phyloP scores from a whole-genome alignment of 176 grass and related monocot genomes.

The Poa annua region DNA sequence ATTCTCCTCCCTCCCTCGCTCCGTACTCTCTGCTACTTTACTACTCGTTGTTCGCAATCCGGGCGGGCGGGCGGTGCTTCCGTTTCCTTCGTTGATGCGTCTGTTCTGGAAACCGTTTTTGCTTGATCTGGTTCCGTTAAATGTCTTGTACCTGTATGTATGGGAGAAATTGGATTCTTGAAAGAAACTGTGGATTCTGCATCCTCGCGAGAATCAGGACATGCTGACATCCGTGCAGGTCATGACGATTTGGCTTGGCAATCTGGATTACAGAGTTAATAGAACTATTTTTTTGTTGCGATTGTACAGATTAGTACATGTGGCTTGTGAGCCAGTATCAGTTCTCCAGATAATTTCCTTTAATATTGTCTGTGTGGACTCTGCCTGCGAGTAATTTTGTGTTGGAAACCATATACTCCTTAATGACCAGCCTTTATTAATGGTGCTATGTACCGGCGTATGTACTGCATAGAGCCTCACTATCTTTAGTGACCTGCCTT shows the following conservation, averaged over 20 bases:
- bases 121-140: neutral
- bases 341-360: slow-evolving; percentile 4
- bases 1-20: neutral
- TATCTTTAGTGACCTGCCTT: neutral
- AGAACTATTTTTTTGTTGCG: too few species aligned
- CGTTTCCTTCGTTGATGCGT: neutral
- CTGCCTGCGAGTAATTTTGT: neutral
- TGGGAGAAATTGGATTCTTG: neutral
- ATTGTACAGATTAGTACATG: neutral
- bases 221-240: neutral
- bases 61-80: neutral
- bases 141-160: neutral
- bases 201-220: neutral
- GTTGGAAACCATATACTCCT: neutral
- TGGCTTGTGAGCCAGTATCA: neutral
- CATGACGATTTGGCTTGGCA: neutral
- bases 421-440: neutral
- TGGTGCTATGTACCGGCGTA: neutral
- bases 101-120: neutral
- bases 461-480: neutral
- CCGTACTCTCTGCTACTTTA: neutral
- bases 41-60: neutral
- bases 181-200: neutral
- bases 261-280: too few species aligned
- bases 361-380: neutral